Evolutionary conservation across 805 yeast genomes (phyloP), one percentile per base, ranked within the genome.

Genomic region (Candida odintsovae): DNA sequence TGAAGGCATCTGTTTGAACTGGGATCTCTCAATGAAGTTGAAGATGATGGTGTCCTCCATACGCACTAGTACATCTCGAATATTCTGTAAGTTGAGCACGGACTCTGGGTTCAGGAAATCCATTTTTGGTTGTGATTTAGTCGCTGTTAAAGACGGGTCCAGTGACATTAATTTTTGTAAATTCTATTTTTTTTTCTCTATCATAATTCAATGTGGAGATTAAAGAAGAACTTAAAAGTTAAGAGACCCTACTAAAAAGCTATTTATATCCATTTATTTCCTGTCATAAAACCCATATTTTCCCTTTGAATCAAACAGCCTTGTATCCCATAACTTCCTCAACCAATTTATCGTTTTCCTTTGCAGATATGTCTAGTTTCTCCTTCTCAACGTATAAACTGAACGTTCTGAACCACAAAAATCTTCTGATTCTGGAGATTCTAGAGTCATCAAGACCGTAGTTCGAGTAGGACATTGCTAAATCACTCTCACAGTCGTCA

Each of bases 1-100:
- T 16, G 86, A 75, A 2, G 86, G 84, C 44, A 89, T 82, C 26
- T 77, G 76, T 55, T 72, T 82, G 61, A 88, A 92, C 68, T 92
- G 96, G 3, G 97, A 87, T 53, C 99, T 76, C 65, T 94, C 99
- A 50, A 94, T 90, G 55, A 94, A 77, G 47, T 84, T 86, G 72
- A 90, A 94, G 50, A 94, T 85, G 56, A 94, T 90, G 7, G 97
- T 86, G 66, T 94, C 98, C 62, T 94, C 99, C 97, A 94, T 89
- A 45, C 96, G 79, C 36, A 90, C 83, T 41, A 94, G 72, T 16
- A 88, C 85, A 50, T 78, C 82, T 51, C 99, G 80, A 58, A 94
- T 94, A 67, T 94, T 90, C 56, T 71, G 72, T 48, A 94, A 71
- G 58, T 89, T 78, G 43, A 94, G 74, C 7, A 88, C 96, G 0